Base-by-base conservation (phyloP, 176 grass and related monocot genomes). In the Ensete ventricosum region DNA sequence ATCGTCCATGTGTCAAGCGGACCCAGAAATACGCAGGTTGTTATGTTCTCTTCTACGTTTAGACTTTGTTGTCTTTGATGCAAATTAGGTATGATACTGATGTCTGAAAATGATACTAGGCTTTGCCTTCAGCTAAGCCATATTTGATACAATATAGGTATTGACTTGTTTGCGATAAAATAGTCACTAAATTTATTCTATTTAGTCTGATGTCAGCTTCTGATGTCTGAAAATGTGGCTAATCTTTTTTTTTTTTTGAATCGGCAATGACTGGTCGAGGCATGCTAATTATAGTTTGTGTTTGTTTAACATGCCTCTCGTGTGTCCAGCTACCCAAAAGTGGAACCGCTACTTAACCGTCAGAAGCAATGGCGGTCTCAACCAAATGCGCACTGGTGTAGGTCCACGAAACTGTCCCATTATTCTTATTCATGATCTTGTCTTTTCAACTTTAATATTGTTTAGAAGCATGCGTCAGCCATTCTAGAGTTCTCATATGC, bases 341-440 rank as follows among this genome's bases (percentile, higher is more conserved):
- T 84, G 43, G 26, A 81, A 78, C 13, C 80, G 17, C 29, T 98
- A 93, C 78, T 79, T 98, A 82, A 93, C 90, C 51, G 94, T 98
- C 43, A 93, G 86, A 87, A 98, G 90, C 74, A 98, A 98, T 84
- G 94, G 90, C 59, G 90, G 94, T 64, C 90, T 97, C 25, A 98
- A 98, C 64, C 90, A 98, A 88, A 98, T 98, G 90, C 88, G 94
- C 29, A 98, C 94, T 80, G 88, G 94, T 83, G 94, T 98, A 98
- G 91, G 90, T 80, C 70, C 23, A 52, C 26, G 9, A 69, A 69
- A n/a, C 17, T 19, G 8, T 29, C 1, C 19, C 12, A 1, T 48
- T 69, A 10, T 50, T 69, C 14, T 69, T 69, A 19, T 17, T 3
- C 29, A 16, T 69, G 0, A 6, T 34, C 5, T 68, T 9, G 14